Conservation (phyloP, 2,329 filamentous ascomycete genomes). For the Penicillium digitatum region DNA sequence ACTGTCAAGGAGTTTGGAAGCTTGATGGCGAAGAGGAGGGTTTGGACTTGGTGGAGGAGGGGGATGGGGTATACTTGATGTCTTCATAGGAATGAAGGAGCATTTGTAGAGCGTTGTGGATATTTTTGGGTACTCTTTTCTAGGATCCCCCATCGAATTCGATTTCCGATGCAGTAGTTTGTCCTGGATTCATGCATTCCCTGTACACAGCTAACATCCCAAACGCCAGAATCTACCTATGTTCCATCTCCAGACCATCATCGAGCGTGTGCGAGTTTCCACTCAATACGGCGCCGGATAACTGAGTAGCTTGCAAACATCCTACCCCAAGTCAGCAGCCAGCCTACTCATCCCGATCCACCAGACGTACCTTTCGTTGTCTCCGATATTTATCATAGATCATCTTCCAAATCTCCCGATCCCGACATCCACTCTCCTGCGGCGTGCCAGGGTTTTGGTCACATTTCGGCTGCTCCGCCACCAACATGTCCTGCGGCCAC, state of each 20-base stretch:
- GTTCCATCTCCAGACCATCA: background rate
- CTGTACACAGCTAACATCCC: background rate
- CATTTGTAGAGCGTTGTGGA: background rate
- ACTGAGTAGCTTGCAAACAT: conserved; percentile 37
- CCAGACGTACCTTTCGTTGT: conserved; percentile 28
- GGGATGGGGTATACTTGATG: conserved; percentile 55
- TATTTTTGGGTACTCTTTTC: background rate
- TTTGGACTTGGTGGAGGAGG: conserved; percentile 63
- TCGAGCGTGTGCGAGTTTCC: background rate
- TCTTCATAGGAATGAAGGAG: background rate
- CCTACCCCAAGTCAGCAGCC: conserved; percentile 17
- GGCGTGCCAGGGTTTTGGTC: conserved; percentile 34
- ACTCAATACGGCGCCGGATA: conserved; percentile 36
- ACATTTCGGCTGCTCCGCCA: conserved; percentile 34
- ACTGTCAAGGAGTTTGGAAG: conserved; percentile 62
- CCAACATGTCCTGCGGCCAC: conserved; percentile 35
- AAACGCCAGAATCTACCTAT: conserved; percentile 3
- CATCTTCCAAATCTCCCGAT: conserved; percentile 37
- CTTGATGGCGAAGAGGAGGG: conserved; percentile 57
- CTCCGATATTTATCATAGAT: conserved; percentile 38
- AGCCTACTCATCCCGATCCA: background rate
- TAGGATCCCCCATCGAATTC: background rate
- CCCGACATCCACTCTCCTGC: conserved; percentile 37
- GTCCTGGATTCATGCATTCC: background rate
- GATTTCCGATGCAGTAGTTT: too few relatives aligned